phyloP scores from a whole-genome alignment of 768 basidiomycete species.

The Pleurotus sapidus region DNA sequence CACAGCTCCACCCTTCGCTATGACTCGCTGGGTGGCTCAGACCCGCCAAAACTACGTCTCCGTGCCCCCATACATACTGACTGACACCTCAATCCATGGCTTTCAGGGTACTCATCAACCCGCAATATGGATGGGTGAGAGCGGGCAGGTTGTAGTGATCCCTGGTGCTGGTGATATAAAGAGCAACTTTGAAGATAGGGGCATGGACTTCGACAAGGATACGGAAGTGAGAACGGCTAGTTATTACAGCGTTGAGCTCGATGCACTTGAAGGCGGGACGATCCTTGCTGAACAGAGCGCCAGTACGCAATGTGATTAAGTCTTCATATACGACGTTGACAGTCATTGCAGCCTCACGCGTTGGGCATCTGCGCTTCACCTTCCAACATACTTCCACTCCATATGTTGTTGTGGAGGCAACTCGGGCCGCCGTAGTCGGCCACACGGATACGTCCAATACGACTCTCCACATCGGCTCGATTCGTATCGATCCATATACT shows the following conservation, averaged over 20 bases:
- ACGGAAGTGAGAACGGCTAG: constrained; percentile 39
- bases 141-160: constrained; percentile 56
- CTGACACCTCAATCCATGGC: constrained; percentile 55
- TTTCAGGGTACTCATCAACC: constrained; percentile 82
- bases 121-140: constrained; percentile 90
- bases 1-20: constrained; percentile 74
- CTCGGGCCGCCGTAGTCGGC: constrained; percentile 48
- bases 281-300: constrained; percentile 49
- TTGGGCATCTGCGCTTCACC: constrained; percentile 61
- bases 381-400: constrained; percentile 36
- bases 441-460: constrained; percentile 24
- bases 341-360: constrained; percentile 51
- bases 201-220: constrained; percentile 41
- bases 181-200: constrained; percentile 45
- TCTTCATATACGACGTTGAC: not conserved
- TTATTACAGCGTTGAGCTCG: constrained; percentile 50
- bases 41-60: constrained; percentile 77
- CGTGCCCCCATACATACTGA: constrained; percentile 67
- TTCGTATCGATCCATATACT: constrained; percentile 36
- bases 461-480: constrained; percentile 45
- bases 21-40: constrained; percentile 86
- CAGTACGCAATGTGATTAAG: constrained; percentile 28
- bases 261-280: constrained; percentile 36
- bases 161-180: constrained; percentile 50
- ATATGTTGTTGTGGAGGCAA: constrained; percentile 56